A percentile compares a stretch with the other conserved stretches of the same genome.
Conservation (phyloP, 306 rosid species). For the Quillaja saponaria region DNA sequence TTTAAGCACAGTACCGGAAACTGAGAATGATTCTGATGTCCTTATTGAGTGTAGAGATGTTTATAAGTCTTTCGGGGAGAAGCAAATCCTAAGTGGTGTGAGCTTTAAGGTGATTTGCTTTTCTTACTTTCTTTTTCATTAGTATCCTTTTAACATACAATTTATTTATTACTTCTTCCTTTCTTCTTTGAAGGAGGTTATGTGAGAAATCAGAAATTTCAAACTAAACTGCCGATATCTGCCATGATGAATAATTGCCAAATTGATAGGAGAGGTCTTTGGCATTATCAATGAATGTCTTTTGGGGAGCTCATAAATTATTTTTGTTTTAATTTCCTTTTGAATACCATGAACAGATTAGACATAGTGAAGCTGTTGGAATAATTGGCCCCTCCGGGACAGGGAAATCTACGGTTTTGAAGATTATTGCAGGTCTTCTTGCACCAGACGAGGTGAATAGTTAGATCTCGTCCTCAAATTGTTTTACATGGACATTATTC, state of each 20-base stretch:
- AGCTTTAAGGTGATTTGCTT: slow-evolving; percentile 84
- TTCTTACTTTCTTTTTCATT: not conserved
- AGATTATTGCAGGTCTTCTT: slow-evolving; percentile 93
- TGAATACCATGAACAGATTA: slow-evolving; percentile 56
- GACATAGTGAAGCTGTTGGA: slow-evolving; percentile 98
- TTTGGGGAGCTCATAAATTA: slow-evolving; percentile 16
- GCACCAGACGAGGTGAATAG: slow-evolving; percentile 75
- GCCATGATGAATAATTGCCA: not conserved
- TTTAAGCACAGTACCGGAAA: slow-evolving; percentile 45
- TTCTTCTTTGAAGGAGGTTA: slow-evolving; percentile 1
- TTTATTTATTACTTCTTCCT: not conserved
- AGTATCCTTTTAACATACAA: too few species aligned
- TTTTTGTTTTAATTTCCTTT: slow-evolving; percentile 2
- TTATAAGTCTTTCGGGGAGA: slow-evolving; percentile 89
- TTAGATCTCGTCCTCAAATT: slow-evolving; percentile 14
- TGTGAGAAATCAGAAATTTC: slow-evolving; percentile 10
- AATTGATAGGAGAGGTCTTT: not conserved
- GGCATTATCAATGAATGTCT: slow-evolving; percentile 5
- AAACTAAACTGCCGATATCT: too few species aligned
- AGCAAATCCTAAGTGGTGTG: slow-evolving; percentile 90
- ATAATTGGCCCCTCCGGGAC: slow-evolving; percentile 99
- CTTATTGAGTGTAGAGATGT: slow-evolving; percentile 92
- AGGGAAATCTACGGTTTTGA: slow-evolving; percentile 88
- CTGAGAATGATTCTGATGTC: slow-evolving; percentile 71
- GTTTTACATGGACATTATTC: slow-evolving; percentile 2